Evolutionary conservation across 2,329 filamentous ascomycete species (phyloP).

Genomic region (Neofusicoccum parvum): DNA sequence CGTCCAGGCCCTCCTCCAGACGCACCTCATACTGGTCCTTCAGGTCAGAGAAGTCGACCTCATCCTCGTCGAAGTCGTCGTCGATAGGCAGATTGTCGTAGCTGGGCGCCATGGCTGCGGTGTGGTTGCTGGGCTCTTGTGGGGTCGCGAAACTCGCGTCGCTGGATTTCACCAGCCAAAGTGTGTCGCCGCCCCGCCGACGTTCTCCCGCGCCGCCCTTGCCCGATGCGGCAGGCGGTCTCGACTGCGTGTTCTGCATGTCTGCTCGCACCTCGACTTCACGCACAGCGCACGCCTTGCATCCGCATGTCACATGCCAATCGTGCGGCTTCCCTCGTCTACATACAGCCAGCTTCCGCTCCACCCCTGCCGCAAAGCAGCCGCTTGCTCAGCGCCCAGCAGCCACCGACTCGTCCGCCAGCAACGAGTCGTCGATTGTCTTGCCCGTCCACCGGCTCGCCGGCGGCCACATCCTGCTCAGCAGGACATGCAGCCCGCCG

Average conservation of each 20-base stretch:
- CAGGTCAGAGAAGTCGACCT: conserved; percentile 94
- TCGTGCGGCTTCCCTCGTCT: not conserved
- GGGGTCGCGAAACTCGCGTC: conserved; percentile 22
- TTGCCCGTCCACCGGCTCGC: not conserved
- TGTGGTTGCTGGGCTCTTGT: conserved; percentile 19
- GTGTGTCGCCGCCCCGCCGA: conserved; percentile 10
- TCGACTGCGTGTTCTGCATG: too few species aligned
- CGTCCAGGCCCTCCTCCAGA: conserved; percentile 92
- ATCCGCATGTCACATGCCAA: not conserved
- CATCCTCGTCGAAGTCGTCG: conserved; percentile 88
- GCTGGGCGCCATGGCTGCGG: conserved; percentile 79
- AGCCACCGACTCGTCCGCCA: not conserved
- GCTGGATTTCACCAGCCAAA: conserved; percentile 13
- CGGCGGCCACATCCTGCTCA: conserved; percentile 6
- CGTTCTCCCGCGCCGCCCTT: conserved; percentile 7
- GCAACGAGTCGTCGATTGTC: not conserved
- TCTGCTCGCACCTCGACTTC: too few species aligned
- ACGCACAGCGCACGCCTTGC: too few species aligned
- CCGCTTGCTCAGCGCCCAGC: not conserved
- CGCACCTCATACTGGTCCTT: conserved; percentile 94
- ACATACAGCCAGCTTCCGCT: not conserved
- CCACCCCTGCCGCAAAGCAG: too few species aligned
- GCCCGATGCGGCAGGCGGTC: not conserved
- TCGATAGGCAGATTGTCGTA: conserved; percentile 92
- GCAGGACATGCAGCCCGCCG: conserved; percentile 9